Evolutionary conservation across 345 rosid genomes (phyloP), one percentile per base, ranked within the genome.

Genomic region (Melastoma malabathricum): DNA sequence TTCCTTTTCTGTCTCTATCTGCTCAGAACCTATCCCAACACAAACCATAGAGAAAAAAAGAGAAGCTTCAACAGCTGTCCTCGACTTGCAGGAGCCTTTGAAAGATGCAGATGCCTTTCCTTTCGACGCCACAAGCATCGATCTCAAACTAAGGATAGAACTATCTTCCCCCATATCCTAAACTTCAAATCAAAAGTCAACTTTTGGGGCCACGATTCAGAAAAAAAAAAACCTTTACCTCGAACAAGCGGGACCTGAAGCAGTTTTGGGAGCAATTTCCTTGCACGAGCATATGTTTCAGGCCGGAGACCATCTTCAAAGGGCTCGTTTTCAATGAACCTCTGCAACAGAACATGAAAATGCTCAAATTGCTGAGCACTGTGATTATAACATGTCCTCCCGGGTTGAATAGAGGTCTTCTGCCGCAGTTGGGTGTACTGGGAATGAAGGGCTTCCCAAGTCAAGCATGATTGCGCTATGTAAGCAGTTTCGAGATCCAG

Each of bases 391-490:
- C 65, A 81, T 15, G 83, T 62, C 41, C 64, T 70, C 44, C 79
- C 90, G 0, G 79, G 83, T 47, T 84, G 88, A 57, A 75, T 77
- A 39, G 78, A 76, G 56, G 87, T 77, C 47, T 77, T 65, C 58
- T 78, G 95, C 66, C 74, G 61, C 53, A 92, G 72, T 59, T 84
- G 97, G 15, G 90, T 70, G 64, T 84, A 87, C 34, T 87, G 98
- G 66, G 97, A 82, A 51, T 92, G 98, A 62, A 92, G 86, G 22
- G 92, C 90, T 73, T 92, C 98, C 98, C 97, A 92, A 15, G 97
- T 79, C 68, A 92, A 75, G 78, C 95, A 87, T 60, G 81, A 61
- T n/a, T 88, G 98, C 71, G 86, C 95, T 47, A 92, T 86, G 62
- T 92, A 92, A 3, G 95, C 89, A 38, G 63, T 73, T 64, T 92